These are phyloP conservation scores for Trametes elegans DNA, from an alignment of 768 basidiomycete genomes.

Conservation along the genomic window DNA sequence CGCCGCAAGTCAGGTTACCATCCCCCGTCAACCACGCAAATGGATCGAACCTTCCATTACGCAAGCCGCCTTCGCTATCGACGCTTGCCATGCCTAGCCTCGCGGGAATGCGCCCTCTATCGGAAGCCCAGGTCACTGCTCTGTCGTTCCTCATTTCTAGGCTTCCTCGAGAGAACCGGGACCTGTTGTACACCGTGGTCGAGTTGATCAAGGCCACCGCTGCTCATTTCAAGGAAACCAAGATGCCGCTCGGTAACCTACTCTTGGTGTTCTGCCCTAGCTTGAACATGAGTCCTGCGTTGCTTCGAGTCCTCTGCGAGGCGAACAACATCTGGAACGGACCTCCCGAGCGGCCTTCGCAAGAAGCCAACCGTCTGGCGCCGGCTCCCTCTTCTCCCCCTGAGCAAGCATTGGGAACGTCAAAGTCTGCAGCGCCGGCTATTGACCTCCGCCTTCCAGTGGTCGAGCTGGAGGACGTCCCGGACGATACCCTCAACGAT, in stretches of 20 bases:
- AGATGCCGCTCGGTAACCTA: conserved; percentile 91
- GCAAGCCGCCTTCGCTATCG: conserved; percentile 78
- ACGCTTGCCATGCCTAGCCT: conserved; percentile 75
- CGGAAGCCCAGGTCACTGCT: conserved; percentile 52
- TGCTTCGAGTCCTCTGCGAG: conserved; percentile 74
- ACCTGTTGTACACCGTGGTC: conserved; percentile 78
- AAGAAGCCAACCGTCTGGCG: background rate
- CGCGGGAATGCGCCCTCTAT: conserved; percentile 58
- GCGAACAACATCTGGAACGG: conserved; percentile 63
- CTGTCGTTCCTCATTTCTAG: conserved; percentile 62
- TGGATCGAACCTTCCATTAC: conserved; percentile 39
- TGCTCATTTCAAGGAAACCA: conserved; percentile 64
- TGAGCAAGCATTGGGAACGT: background rate
- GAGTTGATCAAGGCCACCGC: conserved; percentile 80
- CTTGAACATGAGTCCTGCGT: conserved; percentile 71
- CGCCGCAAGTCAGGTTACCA: conserved; percentile 19
- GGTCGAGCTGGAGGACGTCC: conserved; percentile 9
- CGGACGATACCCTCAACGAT: conserved; percentile 4
- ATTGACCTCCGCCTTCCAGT: conserved; percentile 15
- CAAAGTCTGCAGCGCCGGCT: background rate
- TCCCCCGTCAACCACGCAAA: conserved; percentile 7
- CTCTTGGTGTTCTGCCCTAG: conserved; percentile 87
- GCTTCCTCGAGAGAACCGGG: conserved; percentile 78
- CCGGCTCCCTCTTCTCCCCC: background rate
- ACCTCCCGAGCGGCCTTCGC: background rate